Evolutionary conservation across 2,329 filamentous ascomycete genomes (phyloP).

Genomic region (Didymella segeticola): DNA sequence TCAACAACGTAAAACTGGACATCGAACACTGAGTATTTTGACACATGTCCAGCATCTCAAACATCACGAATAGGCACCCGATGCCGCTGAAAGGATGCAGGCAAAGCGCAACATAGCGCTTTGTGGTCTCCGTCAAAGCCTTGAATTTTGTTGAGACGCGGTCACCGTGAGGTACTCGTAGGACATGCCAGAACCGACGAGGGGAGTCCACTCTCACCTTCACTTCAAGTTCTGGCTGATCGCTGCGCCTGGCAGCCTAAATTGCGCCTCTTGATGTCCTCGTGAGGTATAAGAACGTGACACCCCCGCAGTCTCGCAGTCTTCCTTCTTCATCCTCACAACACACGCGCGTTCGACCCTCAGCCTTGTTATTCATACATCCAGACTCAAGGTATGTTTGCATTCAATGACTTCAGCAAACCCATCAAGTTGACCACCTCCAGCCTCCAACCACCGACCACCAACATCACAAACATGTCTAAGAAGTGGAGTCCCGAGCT

Average conservation of each 20-base stretch:
- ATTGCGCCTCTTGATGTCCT: neutral
- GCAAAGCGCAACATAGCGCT: no score
- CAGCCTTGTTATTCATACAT: neutral
- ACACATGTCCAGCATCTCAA: no score
- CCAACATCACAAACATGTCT: neutral
- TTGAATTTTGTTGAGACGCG: no score
- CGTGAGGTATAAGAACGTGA: neutral
- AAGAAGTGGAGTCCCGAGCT: slow-evolving; percentile 15
- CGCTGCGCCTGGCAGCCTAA: neutral
- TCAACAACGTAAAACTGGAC: no score
- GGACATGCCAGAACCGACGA: neutral
- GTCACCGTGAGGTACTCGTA: neutral
- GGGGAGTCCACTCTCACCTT: neutral
- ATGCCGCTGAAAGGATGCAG: no score
- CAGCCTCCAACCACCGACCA: neutral
- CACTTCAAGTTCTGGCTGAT: neutral
- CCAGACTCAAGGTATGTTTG: neutral
- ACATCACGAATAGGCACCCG: no score
- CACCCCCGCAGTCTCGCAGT: neutral
- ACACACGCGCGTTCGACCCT: neutral
- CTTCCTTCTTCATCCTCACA: neutral
- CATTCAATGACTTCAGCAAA: neutral
- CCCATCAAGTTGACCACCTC: neutral
- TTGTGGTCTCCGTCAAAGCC: no score
- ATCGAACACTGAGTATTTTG: no score